Percentiles rank a stretch among this genome's conserved stretches.
Evolutionary conservation across 371 early-diverging fungal species (phyloP).

Genomic region (Actinomortierella ambigua): DNA sequence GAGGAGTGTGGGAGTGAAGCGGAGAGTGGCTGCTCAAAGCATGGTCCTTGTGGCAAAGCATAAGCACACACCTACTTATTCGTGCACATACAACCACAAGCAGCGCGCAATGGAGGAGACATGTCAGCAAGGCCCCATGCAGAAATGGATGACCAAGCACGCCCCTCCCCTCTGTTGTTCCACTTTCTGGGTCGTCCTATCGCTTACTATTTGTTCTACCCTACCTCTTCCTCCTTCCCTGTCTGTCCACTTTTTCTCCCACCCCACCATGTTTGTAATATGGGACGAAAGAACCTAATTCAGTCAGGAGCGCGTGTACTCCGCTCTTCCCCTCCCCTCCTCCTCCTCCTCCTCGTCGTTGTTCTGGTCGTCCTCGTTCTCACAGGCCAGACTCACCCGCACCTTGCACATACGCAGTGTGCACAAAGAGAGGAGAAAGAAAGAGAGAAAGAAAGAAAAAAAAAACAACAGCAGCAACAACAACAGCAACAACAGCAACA

Average conservation of each 20-base stretch:
- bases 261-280: background rate
- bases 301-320: no score
- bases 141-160: conserved; percentile 1
- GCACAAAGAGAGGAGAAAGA: background rate
- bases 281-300: background rate
- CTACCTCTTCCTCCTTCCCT: no score
- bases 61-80: background rate
- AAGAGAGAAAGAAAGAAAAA: background rate
- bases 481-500: conserved; percentile 7
- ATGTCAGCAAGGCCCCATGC: background rate
- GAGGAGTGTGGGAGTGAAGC: background rate
- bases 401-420: no score
- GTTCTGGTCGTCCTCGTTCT: no score
- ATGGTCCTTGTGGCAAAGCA: background rate
- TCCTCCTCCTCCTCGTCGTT: background rate
- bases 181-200: no score
- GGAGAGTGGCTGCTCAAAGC: background rate
- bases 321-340: background rate
- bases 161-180: no score
- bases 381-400: no score
- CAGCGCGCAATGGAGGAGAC: background rate
- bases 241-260: no score
- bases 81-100: background rate
- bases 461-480: background rate
- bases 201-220: no score